phyloP scores from a whole-genome alignment of 1,284 basidiomycete species.

The Abortiporus biennis region DNA sequence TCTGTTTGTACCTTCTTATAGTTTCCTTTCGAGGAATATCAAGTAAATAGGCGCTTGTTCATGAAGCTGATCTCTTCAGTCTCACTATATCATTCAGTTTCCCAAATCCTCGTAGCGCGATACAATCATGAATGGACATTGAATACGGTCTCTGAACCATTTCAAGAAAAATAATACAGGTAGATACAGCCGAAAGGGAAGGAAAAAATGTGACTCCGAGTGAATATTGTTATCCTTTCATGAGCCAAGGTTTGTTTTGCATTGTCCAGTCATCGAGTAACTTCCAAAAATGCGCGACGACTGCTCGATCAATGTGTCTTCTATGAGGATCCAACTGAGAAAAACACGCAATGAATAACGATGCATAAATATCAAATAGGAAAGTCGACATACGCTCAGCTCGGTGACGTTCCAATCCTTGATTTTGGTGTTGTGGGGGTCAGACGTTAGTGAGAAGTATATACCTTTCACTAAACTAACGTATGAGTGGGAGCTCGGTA shows the following conservation, averaged over 20 bases:
- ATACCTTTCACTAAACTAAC: conserved; percentile 75
- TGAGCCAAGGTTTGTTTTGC: conserved; percentile 72
- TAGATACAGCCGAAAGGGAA: neutral
- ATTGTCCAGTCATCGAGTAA: conserved; percentile 82
- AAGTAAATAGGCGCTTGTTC: too few relatives aligned
- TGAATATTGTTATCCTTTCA: too few relatives aligned
- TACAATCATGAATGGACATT: too few relatives aligned
- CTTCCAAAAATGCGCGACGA: conserved; percentile 95
- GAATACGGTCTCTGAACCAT: too few relatives aligned
- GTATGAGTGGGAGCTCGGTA: conserved; percentile 3
- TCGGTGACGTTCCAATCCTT: conserved; percentile 97
- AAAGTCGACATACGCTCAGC: conserved; percentile 64
- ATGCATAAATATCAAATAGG: neutral
- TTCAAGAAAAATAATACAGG: too few relatives aligned
- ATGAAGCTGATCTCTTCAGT: too few relatives aligned
- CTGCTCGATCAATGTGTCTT: conserved; percentile 93
- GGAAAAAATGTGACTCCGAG: conserved; percentile 19
- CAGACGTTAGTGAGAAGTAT: conserved; percentile 90
- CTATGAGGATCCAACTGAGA: conserved; percentile 80
- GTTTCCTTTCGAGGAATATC: too few relatives aligned
- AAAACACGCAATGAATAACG: conserved; percentile 1
- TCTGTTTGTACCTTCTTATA: too few relatives aligned
- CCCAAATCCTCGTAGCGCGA: too few relatives aligned
- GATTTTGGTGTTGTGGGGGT: conserved; percentile 82
- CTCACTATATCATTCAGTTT: too few relatives aligned